These are phyloP conservation scores for Chlamydomonas sphaeroides DNA, from an alignment of 139 green algal species.

Conservation along the genomic window DNA sequence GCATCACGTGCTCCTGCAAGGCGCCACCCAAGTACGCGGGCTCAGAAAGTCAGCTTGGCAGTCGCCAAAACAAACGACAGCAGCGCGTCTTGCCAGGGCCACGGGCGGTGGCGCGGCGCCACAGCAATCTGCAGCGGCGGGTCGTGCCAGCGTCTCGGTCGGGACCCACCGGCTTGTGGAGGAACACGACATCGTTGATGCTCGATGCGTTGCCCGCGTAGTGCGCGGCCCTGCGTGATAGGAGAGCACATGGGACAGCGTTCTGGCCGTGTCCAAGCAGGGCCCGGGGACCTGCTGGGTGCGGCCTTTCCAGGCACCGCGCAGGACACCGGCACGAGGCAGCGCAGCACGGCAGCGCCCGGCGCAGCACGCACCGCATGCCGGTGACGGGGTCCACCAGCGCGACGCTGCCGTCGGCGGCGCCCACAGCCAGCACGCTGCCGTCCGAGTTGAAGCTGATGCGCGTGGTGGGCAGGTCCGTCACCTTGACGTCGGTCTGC, in stretches of 20 bases:
- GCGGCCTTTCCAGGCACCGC: no score
- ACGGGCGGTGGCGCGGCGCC: neutral
- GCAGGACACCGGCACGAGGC: no score
- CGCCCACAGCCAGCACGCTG: constrained; percentile 26
- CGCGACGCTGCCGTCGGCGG: constrained; percentile 24
- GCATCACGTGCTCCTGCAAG: constrained; percentile 25
- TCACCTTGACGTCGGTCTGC: constrained; percentile 45
- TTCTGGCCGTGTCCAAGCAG: no score
- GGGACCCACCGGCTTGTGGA: constrained; percentile 1
- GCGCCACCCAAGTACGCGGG: no score
- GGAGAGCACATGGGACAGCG: no score
- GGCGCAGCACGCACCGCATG: neutral
- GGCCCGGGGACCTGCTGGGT: no score
- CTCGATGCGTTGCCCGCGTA: constrained; percentile 35
- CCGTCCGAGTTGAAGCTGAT: constrained; percentile 33
- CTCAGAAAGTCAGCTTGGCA: no score
- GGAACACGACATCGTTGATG: constrained; percentile 28
- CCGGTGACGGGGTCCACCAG: constrained; percentile 26
- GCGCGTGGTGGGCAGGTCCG: constrained; percentile 20
- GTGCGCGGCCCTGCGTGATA: neutral
- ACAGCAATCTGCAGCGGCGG: no score
- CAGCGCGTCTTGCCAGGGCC: no score
- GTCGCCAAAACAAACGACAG: no score
- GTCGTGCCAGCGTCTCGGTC: no score
- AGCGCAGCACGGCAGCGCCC: no score